These are phyloP conservation scores for Simmondsia chinensis DNA, from an alignment of 148 eudicot genomes.

Conservation along the genomic window DNA sequence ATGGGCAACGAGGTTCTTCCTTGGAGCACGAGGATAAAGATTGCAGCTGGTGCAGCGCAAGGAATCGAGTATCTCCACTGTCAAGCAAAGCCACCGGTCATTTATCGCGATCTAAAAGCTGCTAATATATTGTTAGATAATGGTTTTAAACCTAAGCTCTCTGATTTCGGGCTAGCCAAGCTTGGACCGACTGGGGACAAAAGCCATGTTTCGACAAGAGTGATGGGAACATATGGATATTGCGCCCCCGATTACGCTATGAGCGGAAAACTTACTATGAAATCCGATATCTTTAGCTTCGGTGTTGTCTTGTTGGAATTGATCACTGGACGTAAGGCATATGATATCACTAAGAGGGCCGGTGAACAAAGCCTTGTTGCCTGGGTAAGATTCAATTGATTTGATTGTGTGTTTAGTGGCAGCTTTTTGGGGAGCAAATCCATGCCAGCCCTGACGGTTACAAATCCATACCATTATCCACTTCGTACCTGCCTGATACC, in stretches of 20 bases:
- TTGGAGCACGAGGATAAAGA: conserved; percentile 75
- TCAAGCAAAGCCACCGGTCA: conserved; percentile 80
- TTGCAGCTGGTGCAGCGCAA: conserved; percentile 77
- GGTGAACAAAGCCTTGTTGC: conserved; percentile 55
- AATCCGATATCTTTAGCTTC: conserved; percentile 83
- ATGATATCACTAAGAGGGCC: conserved; percentile 27
- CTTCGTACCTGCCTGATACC: too few species aligned
- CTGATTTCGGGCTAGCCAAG: conserved; percentile 91
- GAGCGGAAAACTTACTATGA: conserved; percentile 65
- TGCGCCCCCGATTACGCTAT: conserved; percentile 93
- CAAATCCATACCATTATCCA: too few species aligned
- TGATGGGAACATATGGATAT: conserved; percentile 90
- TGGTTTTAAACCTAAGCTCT: conserved; percentile 63
- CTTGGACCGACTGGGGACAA: conserved; percentile 80
- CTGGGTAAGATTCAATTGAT: conserved; percentile 45
- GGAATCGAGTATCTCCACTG: conserved; percentile 78
- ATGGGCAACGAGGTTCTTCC: conserved; percentile 26
- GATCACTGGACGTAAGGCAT: conserved; percentile 65
- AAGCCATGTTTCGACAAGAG: conserved; percentile 79
- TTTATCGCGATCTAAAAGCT: conserved; percentile 86
- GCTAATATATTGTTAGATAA: conserved; percentile 76
- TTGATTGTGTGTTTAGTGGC: neutral
- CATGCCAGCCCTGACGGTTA: neutral
- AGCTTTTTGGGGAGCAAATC: too few species aligned
- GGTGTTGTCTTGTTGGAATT: conserved; percentile 82